These are phyloP conservation scores for Penicillium diatomitis DNA, from an alignment of 495 filamentous ascomycete genomes.

Conservation along the genomic window DNA sequence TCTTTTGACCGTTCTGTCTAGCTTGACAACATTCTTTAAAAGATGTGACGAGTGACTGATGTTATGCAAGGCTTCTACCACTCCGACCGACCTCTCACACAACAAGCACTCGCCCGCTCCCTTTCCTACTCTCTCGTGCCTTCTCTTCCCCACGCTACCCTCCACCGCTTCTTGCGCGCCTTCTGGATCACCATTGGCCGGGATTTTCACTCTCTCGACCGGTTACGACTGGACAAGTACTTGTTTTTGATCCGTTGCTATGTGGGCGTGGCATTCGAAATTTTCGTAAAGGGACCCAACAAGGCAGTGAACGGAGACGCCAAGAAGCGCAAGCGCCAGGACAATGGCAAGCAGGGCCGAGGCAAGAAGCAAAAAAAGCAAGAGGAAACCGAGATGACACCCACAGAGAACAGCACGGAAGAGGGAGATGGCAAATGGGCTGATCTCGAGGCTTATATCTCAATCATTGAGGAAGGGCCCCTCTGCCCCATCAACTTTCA, in stretches of 20 bases:
- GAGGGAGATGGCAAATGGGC: constrained; percentile 32
- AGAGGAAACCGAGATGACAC: constrained; percentile 2
- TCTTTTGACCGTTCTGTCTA: not conserved
- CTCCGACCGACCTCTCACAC: constrained; percentile 77
- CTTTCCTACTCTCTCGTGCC: constrained; percentile 70
- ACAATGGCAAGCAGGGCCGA: constrained; percentile 26
- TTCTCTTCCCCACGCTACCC: constrained; percentile 47
- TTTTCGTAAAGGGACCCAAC: constrained; percentile 28
- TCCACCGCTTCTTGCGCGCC: constrained; percentile 51
- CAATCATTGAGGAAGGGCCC: constrained; percentile 34
- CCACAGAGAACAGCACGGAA: constrained; percentile 12
- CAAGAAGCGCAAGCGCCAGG: constrained; percentile 23
- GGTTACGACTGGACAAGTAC: constrained; percentile 87
- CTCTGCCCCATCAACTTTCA: constrained; percentile 38
- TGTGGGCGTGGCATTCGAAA: constrained; percentile 54
- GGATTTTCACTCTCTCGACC: constrained; percentile 78
- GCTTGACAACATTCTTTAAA: too few relatives aligned
- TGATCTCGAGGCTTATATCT: constrained; percentile 32
- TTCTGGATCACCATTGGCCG: constrained; percentile 87
- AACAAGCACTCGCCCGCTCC: constrained; percentile 72
- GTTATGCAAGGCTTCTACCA: constrained; percentile 64
- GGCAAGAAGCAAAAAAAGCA: constrained; percentile 34
- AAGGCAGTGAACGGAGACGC: constrained; percentile 8
- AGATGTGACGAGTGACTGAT: too few relatives aligned
- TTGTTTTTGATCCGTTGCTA: constrained; percentile 73